A percentile compares a stretch with the other conserved stretches of the same genome.
phyloP scores from a whole-genome alignment of 2,329 filamentous ascomycete species.

The Trichoderma sp. region DNA sequence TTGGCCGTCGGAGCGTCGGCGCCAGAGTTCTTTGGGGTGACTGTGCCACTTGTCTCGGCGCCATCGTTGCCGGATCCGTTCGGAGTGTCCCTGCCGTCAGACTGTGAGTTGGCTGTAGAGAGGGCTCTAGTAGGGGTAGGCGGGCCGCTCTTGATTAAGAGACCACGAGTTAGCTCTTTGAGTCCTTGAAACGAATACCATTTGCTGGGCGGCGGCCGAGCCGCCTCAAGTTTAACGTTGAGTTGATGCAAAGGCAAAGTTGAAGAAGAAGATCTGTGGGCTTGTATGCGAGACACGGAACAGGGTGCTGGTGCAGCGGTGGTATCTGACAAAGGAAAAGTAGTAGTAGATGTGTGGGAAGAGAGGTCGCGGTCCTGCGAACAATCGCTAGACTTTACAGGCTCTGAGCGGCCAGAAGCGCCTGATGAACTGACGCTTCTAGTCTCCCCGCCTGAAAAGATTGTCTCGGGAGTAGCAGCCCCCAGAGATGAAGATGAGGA shows the following conservation, averaged over 20 bases:
- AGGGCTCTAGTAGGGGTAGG: slow-evolving; percentile 87
- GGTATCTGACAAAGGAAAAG: slow-evolving; percentile 11
- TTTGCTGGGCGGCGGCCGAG: slow-evolving; percentile 48
- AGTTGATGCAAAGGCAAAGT: slow-evolving; percentile 48
- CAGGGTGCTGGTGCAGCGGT: not conserved
- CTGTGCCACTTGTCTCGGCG: slow-evolving; percentile 54
- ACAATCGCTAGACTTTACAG: slow-evolving; percentile 14
- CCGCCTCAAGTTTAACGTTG: slow-evolving; percentile 50
- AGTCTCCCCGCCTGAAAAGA: slow-evolving; percentile 35
- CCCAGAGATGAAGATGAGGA: slow-evolving; percentile 44
- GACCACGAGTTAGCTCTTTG: slow-evolving; percentile 84
- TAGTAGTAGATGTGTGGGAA: slow-evolving; percentile 10
- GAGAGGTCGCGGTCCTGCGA: slow-evolving; percentile 19
- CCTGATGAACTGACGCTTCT: slow-evolving; percentile 34
- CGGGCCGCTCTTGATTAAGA: slow-evolving; percentile 83
- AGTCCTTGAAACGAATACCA: slow-evolving; percentile 70
- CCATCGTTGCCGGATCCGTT: slow-evolving; percentile 48
- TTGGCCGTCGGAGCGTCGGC: slow-evolving; percentile 73
- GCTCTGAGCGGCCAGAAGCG: slow-evolving; percentile 28
- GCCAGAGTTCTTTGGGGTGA: slow-evolving; percentile 57
- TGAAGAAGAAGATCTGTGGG: slow-evolving; percentile 30
- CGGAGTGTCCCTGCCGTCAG: slow-evolving; percentile 49
- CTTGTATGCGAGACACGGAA: slow-evolving; percentile 29
- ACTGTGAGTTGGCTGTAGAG: slow-evolving; percentile 63
- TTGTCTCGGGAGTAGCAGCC: slow-evolving; percentile 39